Base-by-base conservation (phyloP, 2,329 filamentous ascomycete genomes). In the Epichloe coenophiala region DNA sequence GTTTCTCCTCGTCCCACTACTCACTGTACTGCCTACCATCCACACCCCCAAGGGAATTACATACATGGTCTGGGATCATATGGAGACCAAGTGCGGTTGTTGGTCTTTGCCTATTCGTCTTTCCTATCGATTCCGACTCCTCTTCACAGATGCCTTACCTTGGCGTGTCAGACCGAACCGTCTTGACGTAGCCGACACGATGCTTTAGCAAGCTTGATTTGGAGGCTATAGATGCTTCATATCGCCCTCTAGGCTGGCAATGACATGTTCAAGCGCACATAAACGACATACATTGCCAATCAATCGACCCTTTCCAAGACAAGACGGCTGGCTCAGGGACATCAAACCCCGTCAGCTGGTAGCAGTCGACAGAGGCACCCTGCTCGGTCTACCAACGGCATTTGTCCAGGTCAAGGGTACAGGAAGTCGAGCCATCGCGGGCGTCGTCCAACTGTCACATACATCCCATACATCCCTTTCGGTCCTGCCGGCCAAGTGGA, bases 161-260 rank as follows among this genome's bases (percentile, higher is more conserved):
- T 38, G 41, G 13, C 45, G 39, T 47, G 43, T 45, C 56, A 57
- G 56, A 60, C 56, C 56, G 54, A 49, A 54, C 5, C 21, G 19
- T 31, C 21, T 62, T 60, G 59, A 61, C 60, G 57, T 61, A 61
- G 57, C 55, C 54, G 46, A 53, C 47, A 49, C 50, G 44, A 55
- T 56, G 54, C 41, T 42, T 37, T 47, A 33, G 58, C 47, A 56
- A 56, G 56, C 60, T 54, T 55, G 50, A 57, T 60, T 54, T 42
- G 57, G 61, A 56, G 54, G 54, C 49, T 58, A 62, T 55, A 59
- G 59, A 55, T 59, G 52, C 53, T 57, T 51, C 51, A 46, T 47
- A 45, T 43, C 55, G 57, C 55, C 53, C 56, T 56, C 31, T 35
- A 33, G 12, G 8, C 39, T 41, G 27, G 35, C 17, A 35, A 21